Evolutionary conservation across 169 alveolate species (phyloP).

Genomic region (Plasmodium vinckei): DNA sequence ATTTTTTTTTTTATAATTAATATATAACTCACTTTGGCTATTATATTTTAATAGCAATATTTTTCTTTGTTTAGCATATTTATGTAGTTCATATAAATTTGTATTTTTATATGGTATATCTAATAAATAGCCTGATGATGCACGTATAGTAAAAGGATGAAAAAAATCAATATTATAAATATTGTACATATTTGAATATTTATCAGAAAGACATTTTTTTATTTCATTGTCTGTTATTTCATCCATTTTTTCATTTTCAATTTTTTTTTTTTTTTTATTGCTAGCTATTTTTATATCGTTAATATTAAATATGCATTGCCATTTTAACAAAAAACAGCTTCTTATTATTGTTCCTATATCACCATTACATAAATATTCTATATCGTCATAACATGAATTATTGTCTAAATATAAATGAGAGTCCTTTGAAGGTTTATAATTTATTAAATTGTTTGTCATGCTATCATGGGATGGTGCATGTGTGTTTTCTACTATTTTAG

Average conservation of each 20-base stretch:
- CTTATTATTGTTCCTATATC: constrained; percentile 70
- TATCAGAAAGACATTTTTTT: not conserved
- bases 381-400: not conserved
- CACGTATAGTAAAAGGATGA: constrained; percentile 66
- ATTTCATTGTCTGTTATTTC: not conserved
- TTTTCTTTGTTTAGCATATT: constrained; percentile 56
- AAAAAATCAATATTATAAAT: constrained; percentile 57
- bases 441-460: too few relatives aligned
- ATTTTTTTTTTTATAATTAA: constrained; percentile 16
- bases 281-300: not conserved
- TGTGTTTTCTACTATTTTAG: too few relatives aligned
- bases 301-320: constrained; percentile 69
- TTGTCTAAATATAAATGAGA: too few relatives aligned
- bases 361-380: constrained; percentile 62
- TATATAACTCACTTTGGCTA: constrained; percentile 16
- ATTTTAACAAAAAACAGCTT: constrained; percentile 59
- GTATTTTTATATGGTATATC: constrained; percentile 61
- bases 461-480: too few relatives aligned
- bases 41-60: constrained; percentile 48
- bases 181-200: constrained; percentile 9
- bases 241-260: not conserved
- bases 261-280: not conserved
- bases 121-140: constrained; percentile 52
- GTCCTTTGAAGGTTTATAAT: too few relatives aligned
- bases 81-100: constrained; percentile 24